These are phyloP conservation scores for Lactarius sanguifluus DNA, from an alignment of 768 basidiomycete species.

Conservation along the genomic window DNA sequence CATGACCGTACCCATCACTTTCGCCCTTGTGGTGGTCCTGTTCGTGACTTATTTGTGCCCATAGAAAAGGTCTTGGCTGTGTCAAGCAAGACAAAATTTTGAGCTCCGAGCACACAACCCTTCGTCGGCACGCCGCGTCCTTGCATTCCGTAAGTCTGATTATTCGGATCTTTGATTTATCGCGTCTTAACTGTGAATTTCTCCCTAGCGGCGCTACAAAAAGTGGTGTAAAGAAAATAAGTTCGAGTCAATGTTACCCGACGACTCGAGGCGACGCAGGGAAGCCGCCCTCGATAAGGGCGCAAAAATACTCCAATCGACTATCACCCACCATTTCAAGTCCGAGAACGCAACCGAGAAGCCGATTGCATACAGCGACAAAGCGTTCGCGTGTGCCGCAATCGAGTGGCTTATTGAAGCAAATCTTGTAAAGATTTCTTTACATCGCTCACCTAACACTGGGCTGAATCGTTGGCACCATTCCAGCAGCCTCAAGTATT, in stretches of 20 bases:
- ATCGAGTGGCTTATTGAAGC: conserved; percentile 3
- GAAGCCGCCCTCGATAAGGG: background rate
- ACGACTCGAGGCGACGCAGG: background rate
- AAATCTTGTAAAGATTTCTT: background rate
- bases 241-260: background rate
- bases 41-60: no score
- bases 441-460: background rate
- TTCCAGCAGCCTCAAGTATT: background rate
- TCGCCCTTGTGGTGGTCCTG: background rate
- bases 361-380: background rate
- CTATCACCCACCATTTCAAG: background rate
- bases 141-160: background rate
- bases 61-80: background rate
- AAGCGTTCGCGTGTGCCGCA: background rate
- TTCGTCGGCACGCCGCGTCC: background rate
- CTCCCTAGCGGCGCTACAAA: background rate
- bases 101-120: background rate
- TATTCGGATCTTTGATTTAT: background rate
- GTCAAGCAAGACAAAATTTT: background rate
- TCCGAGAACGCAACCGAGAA: background rate
- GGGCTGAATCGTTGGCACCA: background rate
- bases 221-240: background rate
- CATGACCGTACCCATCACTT: background rate
- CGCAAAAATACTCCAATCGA: background rate
- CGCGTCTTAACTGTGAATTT: background rate